phyloP scores from a whole-genome alignment of 2,329 filamentous ascomycete genomes.

The Xylariaceae sp. region DNA sequence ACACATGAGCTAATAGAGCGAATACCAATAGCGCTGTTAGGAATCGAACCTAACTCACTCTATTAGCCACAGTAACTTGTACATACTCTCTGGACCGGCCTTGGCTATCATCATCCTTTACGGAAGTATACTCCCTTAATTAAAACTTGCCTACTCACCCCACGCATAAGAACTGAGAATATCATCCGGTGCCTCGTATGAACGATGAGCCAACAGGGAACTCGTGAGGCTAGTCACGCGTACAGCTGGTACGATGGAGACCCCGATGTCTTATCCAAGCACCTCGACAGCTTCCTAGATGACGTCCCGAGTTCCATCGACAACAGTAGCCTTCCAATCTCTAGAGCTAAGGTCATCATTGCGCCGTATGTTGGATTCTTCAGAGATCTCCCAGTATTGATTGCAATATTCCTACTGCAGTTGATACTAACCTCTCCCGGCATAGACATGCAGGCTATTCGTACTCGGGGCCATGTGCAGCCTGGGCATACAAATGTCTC shows the following conservation, averaged over 20 bases:
- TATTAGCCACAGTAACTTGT: no score
- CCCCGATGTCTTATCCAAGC: slow-evolving; percentile 57
- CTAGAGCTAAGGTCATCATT: slow-evolving; percentile 82
- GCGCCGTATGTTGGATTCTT: slow-evolving; percentile 71
- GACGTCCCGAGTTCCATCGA: slow-evolving; percentile 69
- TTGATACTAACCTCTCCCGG: slow-evolving; percentile 17
- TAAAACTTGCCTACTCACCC: slow-evolving; percentile 4
- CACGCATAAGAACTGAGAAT: background rate
- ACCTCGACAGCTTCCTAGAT: slow-evolving; percentile 77
- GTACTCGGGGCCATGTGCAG: slow-evolving; percentile 89
- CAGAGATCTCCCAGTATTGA: slow-evolving; percentile 10
- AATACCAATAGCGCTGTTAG: no score
- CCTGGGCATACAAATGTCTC: slow-evolving; percentile 90
- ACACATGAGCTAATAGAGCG: no score
- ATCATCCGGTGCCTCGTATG: background rate
- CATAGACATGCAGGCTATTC: slow-evolving; percentile 87
- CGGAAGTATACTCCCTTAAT: background rate
- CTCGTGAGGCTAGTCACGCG: slow-evolving; percentile 70
- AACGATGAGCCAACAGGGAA: slow-evolving; percentile 38
- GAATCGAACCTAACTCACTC: no score
- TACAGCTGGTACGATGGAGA: slow-evolving; percentile 83
- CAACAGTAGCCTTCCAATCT: slow-evolving; percentile 64
- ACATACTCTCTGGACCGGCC: no score
- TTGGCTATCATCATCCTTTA: background rate
- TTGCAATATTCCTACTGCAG: slow-evolving; percentile 5